These are phyloP conservation scores for Thinopyrum elongatum DNA, from an alignment of 176 grass and related monocot species.

Conservation along the genomic window DNA sequence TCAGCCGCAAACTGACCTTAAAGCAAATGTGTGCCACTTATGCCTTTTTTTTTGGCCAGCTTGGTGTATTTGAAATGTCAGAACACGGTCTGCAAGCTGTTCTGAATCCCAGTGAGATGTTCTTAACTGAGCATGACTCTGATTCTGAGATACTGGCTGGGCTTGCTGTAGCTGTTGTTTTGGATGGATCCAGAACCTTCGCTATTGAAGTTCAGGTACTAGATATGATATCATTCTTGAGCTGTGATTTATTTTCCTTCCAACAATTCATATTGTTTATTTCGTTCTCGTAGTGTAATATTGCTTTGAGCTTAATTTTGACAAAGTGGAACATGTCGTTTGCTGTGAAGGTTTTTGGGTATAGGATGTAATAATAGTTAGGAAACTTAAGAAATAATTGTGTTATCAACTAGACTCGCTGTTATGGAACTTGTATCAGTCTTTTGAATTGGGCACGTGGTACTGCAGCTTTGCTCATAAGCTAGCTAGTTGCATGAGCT, in stretches of 20 bases:
- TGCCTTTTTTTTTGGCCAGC: constrained; percentile 49
- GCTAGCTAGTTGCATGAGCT: neutral
- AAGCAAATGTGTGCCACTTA: constrained; percentile 23
- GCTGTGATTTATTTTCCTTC: constrained; percentile 32
- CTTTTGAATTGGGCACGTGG: neutral
- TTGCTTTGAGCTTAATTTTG: constrained; percentile 12
- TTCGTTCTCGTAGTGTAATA: neutral
- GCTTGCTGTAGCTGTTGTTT: constrained; percentile 83
- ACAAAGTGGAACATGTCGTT: neutral
- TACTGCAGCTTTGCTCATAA: neutral
- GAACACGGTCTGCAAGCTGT: constrained; percentile 81
- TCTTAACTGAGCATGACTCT: constrained; percentile 71
- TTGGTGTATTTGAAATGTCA: constrained; percentile 96
- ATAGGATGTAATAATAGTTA: neutral
- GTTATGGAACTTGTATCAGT: neutral
- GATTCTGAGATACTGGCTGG: constrained; percentile 88
- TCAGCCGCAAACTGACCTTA: neutral
- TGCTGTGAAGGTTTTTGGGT: neutral
- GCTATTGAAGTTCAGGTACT: constrained; percentile 93
- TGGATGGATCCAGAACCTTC: constrained; percentile 87
- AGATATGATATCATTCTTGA: constrained; percentile 14
- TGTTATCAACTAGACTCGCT: neutral
- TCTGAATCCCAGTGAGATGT: constrained; percentile 85
- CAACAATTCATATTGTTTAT: constrained; percentile 10
- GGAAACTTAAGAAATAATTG: neutral